Evolutionary conservation across 768 basidiomycete species (phyloP).

Genomic region (Mycena rosella): DNA sequence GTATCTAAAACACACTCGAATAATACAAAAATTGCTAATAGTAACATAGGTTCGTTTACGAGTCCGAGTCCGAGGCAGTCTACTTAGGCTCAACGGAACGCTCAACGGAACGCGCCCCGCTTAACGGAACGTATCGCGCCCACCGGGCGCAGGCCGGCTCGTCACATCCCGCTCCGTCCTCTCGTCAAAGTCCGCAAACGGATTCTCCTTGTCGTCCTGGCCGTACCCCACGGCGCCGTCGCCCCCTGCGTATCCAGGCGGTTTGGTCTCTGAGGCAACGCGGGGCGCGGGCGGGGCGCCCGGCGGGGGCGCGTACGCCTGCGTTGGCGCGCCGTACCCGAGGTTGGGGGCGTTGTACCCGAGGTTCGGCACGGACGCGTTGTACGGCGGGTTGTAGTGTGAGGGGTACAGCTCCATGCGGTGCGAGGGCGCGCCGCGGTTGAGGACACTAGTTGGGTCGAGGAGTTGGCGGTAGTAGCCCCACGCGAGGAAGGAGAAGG

Average conservation of each 20-base stretch:
- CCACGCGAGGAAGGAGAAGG: conserved; percentile 78
- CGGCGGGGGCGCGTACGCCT: conserved; percentile 59
- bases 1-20: conserved; percentile 6
- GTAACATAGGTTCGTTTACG: not conserved
- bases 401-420: conserved; percentile 56
- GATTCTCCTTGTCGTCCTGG: conserved; percentile 59
- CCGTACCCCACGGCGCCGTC: conserved; percentile 45
- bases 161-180: conserved; percentile 58
- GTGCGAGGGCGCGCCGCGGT: conserved; percentile 61
- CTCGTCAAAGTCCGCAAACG: conserved; percentile 68
- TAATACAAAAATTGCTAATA: not conserved
- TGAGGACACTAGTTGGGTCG: conserved; percentile 72
- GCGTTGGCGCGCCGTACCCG: conserved; percentile 37
- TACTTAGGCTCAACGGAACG: too few relatives aligned
- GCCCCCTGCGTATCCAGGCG: conserved; percentile 61
- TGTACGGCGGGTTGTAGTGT: conserved; percentile 75
- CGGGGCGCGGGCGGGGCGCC: conserved; percentile 64
- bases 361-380: conserved; percentile 50
- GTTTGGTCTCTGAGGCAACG: conserved; percentile 54
- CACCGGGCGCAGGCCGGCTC: conserved; percentile 52
- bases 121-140: conserved; percentile 43
- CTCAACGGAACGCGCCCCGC: not conserved
- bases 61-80: not conserved
- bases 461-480: conserved; percentile 81
- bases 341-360: too few relatives aligned